Conservation (phyloP, 805 yeast genomes). For the Kodamaea restingae region DNA sequence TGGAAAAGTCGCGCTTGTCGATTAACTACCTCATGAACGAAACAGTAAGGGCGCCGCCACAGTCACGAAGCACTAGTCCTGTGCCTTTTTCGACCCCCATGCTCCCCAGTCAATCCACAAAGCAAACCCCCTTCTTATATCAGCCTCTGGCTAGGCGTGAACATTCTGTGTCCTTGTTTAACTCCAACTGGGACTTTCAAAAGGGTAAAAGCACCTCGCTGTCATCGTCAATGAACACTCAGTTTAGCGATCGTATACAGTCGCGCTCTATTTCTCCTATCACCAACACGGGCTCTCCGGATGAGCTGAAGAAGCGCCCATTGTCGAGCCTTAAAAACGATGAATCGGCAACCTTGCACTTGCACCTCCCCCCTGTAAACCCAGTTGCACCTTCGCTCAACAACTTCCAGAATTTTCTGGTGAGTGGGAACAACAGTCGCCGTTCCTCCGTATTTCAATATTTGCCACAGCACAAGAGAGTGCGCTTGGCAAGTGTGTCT, state of each 20-base stretch:
- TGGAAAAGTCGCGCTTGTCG: conserved; percentile 14
- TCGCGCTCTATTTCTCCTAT: conserved; percentile 13
- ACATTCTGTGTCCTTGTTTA: conserved; percentile 11
- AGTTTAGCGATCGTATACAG: conserved; percentile 6
- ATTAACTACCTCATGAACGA: conserved; percentile 20
- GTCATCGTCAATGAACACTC: conserved; percentile 2
- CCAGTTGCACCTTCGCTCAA: conserved; percentile 33
- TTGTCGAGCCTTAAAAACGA: conserved; percentile 11
- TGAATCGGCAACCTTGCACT: conserved; percentile 15
- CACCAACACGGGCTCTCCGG: conserved; percentile 9
- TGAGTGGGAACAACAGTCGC: conserved; percentile 12
- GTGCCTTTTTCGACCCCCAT: conserved; percentile 2
- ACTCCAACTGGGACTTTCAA: conserved; percentile 20
- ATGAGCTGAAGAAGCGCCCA: conserved; percentile 15
- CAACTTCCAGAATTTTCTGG: conserved; percentile 26
- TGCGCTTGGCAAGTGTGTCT: conserved; percentile 43
- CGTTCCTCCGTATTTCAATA: conserved; percentile 42
- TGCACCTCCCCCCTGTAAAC: conserved; percentile 37
- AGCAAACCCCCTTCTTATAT: conserved; percentile 7
- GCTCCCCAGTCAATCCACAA: conserved; percentile 4
- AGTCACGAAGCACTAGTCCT: not conserved
- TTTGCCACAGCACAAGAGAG: conserved; percentile 51
- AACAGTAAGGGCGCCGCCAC: not conserved
- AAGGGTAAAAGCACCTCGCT: conserved; percentile 1
- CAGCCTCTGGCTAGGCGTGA: conserved; percentile 13